These are phyloP conservation scores for Kwoniella heveanensis DNA, from an alignment of 768 basidiomycete species.

Conservation along the genomic window DNA sequence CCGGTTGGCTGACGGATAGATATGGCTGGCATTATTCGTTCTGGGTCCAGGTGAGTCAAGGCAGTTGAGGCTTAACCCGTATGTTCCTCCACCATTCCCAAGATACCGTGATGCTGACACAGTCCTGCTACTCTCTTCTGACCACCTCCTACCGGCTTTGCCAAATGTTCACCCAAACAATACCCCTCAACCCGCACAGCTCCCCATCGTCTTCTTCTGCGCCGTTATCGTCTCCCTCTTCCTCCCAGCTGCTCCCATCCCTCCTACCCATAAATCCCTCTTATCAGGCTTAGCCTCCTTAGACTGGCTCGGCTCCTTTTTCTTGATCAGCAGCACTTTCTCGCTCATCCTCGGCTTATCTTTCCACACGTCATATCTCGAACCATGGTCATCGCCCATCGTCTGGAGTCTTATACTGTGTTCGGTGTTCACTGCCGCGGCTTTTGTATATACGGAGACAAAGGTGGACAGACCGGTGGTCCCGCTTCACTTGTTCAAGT, in stretches of 20 bases:
- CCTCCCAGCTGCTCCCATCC: slow-evolving; percentile 41
- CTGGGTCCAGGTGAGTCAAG: slow-evolving; percentile 47
- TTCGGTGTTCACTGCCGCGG: slow-evolving; percentile 11
- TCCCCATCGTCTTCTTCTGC: slow-evolving; percentile 49
- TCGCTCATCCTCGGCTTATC: slow-evolving; percentile 52
- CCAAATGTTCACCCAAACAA: background rate
- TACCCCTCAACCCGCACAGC: slow-evolving; percentile 15
- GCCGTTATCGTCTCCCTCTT: slow-evolving; percentile 38
- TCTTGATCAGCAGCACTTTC: slow-evolving; percentile 44
- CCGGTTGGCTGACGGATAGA: slow-evolving; percentile 52
- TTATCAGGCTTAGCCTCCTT: slow-evolving; percentile 44
- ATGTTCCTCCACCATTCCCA: no score
- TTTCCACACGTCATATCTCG: slow-evolving; percentile 53
- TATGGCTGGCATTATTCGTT: slow-evolving; percentile 52
- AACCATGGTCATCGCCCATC: slow-evolving; percentile 48
- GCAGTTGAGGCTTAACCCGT: background rate
- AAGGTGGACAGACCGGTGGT: slow-evolving; percentile 47
- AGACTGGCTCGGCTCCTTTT: slow-evolving; percentile 48
- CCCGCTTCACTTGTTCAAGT: slow-evolving; percentile 44
- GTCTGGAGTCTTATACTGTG: slow-evolving; percentile 51
- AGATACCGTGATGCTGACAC: no score
- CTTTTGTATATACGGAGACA: slow-evolving; percentile 41
- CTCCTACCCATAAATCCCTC: slow-evolving; percentile 37
- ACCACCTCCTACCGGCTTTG: no score
- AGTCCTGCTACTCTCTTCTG: background rate